Conservation (phyloP, 1,284 basidiomycete genomes). For the Cryptococcus sp. region DNA sequence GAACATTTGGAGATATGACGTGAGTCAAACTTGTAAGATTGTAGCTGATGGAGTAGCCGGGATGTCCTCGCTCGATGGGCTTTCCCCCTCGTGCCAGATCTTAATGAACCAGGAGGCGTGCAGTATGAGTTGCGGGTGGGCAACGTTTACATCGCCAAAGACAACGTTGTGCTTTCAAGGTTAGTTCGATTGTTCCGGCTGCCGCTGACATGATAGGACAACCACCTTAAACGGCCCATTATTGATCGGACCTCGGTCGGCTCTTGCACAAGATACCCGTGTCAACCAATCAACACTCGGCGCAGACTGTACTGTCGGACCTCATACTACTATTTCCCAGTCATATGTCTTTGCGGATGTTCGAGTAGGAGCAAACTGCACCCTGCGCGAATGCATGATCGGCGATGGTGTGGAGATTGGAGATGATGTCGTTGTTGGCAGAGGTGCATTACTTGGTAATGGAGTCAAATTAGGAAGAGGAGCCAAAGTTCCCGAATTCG, state of each 20-base stretch:
- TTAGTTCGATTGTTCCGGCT: slow-evolving; percentile 43
- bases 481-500: slow-evolving; percentile 68
- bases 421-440: slow-evolving; percentile 55
- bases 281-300: slow-evolving; percentile 67
- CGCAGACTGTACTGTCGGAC: slow-evolving; percentile 77
- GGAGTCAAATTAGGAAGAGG: slow-evolving; percentile 71
- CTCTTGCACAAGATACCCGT: slow-evolving; percentile 42
- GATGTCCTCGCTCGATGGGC: slow-evolving; percentile 91
- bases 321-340: slow-evolving; percentile 65
- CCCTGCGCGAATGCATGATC: slow-evolving; percentile 69
- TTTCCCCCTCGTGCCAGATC: slow-evolving; percentile 90
- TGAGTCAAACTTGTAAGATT: slow-evolving; percentile 42
- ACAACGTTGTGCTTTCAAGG: slow-evolving; percentile 73
- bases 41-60: slow-evolving; percentile 60
- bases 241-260: slow-evolving; percentile 40
- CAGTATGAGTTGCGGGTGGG: slow-evolving; percentile 80
- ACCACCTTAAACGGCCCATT: slow-evolving; percentile 44
- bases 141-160: slow-evolving; percentile 80
- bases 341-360: slow-evolving; percentile 83
- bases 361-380: slow-evolving; percentile 71
- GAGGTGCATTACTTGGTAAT: slow-evolving; percentile 62
- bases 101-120: slow-evolving; percentile 79
- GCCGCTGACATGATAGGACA: slow-evolving; percentile 53
- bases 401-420: slow-evolving; percentile 52
- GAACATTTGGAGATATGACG: slow-evolving; percentile 85